Evolutionary conservation across 2,329 filamentous ascomycete species (phyloP), one percentile per base, ranked within the genome.

Genomic region (Ilyonectria sp.): DNA sequence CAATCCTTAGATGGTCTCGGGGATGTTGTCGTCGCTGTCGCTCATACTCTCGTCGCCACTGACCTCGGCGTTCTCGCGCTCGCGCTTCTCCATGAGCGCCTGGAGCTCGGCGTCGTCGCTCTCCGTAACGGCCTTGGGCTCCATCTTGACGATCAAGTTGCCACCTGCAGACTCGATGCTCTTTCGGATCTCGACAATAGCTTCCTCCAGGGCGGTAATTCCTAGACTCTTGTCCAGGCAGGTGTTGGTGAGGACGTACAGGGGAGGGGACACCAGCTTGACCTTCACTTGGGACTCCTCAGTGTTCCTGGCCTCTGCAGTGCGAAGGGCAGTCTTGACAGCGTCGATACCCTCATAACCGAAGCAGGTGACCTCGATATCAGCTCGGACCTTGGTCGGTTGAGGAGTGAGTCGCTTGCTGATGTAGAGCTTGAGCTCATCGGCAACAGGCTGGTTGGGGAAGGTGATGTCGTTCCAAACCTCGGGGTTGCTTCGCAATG

Each of bases 301-400:
- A 15, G 94, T 97, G 89, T 97, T 98, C 82, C 92, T 91, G 68
- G 93, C 93, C 86, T 99, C 96, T 67, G 96, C 97, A 70, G 92
- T 94, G 79, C 94, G 91, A 66, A 99, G 90, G 55, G 97, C 95
- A 37, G 90, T 89, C 90, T 99, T 99, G 82, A 99, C 94, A 47
- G 97, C 96, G 79, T 99, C 96, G 85, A 99, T 99, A 74, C 96
- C 96, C 77, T 98, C 96, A 81, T 98, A 99, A 70, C 93, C 93
- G 85, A 94, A 95, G 86, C 94, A 97, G 69, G 93, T 97, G 74
- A 97, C 94, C 81, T 99, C 96, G 65, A 99, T 94, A 82, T 99
- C 96, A 74, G 97, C 95, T 80, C 97, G 94, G 72, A 99, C 94
- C 86, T 99, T 99, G 76, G 95, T 98, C n/a, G 96, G 96, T 83